A percentile compares a stretch with the other conserved stretches of the same genome.
These are phyloP conservation scores for Penicillium vulpinum DNA, from an alignment of 2,329 filamentous ascomycete genomes.

Conservation along the genomic window DNA sequence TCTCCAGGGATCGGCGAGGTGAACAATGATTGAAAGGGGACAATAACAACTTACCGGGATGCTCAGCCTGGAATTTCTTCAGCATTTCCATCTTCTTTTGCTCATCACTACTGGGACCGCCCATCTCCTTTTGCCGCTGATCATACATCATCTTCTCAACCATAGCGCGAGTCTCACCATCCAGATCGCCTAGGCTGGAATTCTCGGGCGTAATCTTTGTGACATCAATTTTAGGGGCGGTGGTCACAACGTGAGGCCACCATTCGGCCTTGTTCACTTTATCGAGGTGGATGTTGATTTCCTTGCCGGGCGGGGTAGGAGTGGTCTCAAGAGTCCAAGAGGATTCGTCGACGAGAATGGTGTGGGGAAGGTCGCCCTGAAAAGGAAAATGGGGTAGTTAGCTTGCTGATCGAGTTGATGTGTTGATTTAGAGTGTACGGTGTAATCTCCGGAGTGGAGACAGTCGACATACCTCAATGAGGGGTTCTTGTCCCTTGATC, in stretches of 20 bases:
- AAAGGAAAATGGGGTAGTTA: slow-evolving; percentile 4
- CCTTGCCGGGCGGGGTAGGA: slow-evolving; percentile 59
- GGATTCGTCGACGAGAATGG: slow-evolving; percentile 79
- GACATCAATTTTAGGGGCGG: slow-evolving; percentile 88
- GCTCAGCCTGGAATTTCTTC: slow-evolving; percentile 85
- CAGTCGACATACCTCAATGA: slow-evolving; percentile 67
- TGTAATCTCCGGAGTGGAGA: neutral
- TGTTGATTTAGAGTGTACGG: neutral
- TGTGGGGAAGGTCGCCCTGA: slow-evolving; percentile 80
- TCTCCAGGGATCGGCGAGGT: neutral
- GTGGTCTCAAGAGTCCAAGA: slow-evolving; percentile 87
- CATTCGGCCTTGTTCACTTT: slow-evolving; percentile 97
- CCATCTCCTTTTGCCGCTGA: slow-evolving; percentile 93
- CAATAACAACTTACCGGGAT: slow-evolving; percentile 50
- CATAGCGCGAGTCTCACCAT: slow-evolving; percentile 93
- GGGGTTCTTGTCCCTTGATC: slow-evolving; percentile 82
- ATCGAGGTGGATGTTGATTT: slow-evolving; percentile 85
- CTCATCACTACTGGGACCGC: slow-evolving; percentile 86
- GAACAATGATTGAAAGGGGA: neutral
- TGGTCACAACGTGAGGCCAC: slow-evolving; percentile 90
- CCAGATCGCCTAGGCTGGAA: slow-evolving; percentile 85
- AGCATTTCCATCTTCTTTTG: slow-evolving; percentile 92
- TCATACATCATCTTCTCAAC: slow-evolving; percentile 99
- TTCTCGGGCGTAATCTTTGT: slow-evolving; percentile 93
- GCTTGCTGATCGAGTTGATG: neutral